Evolutionary conservation across 2,329 filamentous ascomycete genomes (phyloP), one percentile per base, ranked within the genome.

Genomic region (Cercospora sp.): DNA sequence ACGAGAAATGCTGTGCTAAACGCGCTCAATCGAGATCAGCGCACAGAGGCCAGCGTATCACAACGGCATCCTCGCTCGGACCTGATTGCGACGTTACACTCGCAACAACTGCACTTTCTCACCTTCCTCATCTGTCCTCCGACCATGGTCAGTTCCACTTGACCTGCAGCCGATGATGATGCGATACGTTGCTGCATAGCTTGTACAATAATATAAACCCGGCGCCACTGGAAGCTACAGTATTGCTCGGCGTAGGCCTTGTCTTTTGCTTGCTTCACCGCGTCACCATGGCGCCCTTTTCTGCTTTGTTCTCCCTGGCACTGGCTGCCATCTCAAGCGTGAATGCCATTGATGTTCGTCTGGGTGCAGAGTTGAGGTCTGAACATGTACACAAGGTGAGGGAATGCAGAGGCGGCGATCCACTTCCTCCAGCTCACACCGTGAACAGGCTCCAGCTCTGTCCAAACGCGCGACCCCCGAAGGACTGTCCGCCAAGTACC

Each of bases 401-500:
- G 37, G n/a, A 10, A 28, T 16, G 13, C 26, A 28, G 2, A 34
- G 21, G 21, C 3, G n/a, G 49, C 16, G 24, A 26, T 12, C 45
- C 10, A 57, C 5, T 12, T 37, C n/a, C 4, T 61, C 13, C 12
- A 30, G 13, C 63, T 68, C 24, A 65, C 55, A 28, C 13, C 28
- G 37, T 18, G 40, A 65, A 21, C 61, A 66, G 43, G 37, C 64
- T 34, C 45, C 65, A 13, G 18, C 67, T 28, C 28, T 73, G 9
- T 51, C 51, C 24, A 73, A 69, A 53, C 68, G 71, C 26, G 71
- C 70, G 18, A 70, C 74, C 9, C 65, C 62, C 9, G 77, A 83
- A 66, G 79, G 77, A 1, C 55, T 75, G 18, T 73, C 82, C 9
- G 18, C 57, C 16, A 66, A 70, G 12, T 87, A 85, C 72, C 81